These are phyloP conservation scores for Keithomyces neogunnii DNA, from an alignment of 2,329 filamentous ascomycete species.

Conservation along the genomic window DNA sequence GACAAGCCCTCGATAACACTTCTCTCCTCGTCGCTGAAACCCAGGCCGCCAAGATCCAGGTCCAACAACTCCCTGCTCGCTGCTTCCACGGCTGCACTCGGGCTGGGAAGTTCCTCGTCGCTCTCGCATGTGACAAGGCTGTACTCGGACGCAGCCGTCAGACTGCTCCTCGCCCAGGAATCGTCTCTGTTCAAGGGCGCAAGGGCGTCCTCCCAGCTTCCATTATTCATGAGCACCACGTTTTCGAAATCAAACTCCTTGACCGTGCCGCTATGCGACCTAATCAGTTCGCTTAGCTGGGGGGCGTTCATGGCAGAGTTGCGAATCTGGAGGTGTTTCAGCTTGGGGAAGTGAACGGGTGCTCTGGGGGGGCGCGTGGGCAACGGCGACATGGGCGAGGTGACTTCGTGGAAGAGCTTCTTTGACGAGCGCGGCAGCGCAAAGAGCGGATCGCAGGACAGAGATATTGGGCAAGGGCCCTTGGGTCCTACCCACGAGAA, in stretches of 20 bases:
- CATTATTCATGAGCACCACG: constrained; percentile 56
- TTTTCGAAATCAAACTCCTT: constrained; percentile 75
- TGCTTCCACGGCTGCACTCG: constrained; percentile 47
- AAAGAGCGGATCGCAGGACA: constrained; percentile 64
- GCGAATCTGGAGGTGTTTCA: constrained; percentile 61
- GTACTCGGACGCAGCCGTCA: constrained; percentile 19
- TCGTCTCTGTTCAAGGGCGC: constrained; percentile 49
- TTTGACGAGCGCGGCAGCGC: constrained; percentile 41
- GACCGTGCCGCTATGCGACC: constrained; percentile 57
- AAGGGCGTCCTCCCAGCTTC: constrained; percentile 77
- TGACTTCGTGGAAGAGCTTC: constrained; percentile 58
- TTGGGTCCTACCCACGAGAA: constrained; percentile 73
- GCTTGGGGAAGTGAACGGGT: constrained; percentile 56
- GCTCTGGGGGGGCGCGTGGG: constrained; percentile 42
- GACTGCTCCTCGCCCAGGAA: constrained; percentile 26
- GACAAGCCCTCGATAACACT: constrained; percentile 21
- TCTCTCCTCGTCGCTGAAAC: constrained; percentile 26
- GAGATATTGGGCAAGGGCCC: constrained; percentile 65
- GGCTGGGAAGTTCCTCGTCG: constrained; percentile 32
- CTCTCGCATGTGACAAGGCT: constrained; percentile 25
- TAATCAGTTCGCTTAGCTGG: constrained; percentile 63
- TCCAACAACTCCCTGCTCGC: constrained; percentile 39
- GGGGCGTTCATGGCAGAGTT: constrained; percentile 64
- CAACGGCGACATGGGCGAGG: constrained; percentile 55
- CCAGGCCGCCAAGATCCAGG: constrained; percentile 29